Base-by-base conservation (phyloP, 2,329 filamentous ascomycete genomes). In the Mycogone perniciosa region DNA sequence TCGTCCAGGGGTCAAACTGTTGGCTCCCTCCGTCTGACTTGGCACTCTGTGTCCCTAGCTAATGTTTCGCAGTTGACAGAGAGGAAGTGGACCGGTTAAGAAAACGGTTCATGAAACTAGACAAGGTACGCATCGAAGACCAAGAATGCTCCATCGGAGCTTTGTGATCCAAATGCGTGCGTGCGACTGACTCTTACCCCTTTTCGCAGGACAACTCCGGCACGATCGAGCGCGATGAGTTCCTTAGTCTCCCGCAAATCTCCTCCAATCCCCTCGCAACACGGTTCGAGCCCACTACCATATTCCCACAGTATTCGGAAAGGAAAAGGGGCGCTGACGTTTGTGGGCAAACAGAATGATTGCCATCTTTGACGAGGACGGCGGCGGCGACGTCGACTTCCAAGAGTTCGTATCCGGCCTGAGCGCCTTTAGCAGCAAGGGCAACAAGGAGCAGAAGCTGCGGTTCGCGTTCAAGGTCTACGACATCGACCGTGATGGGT, bases 401-500 rank as follows among this genome's bases (percentile, higher is more conserved):
- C 90, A 97, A 67, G 93, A 99, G 71, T 99, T 99, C 68, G 93
- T 99, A 7, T 90, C 89, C 1, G 93, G 93, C 4, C 81, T 99
- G 44, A 92, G 86, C 59, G 93, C 93, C 38, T 99, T 99, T 78
- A 93, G 88, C 67, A 91, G 87, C 73, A 97, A 96, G 75, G 93
- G 93, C 56, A 96, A 97, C 76, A 97, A 99, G 77, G 90, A 96
- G 72, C 92, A 99, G 75, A 99, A 99, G 77, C 80, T 97, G 58
- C 85, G 84, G 49, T 99, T 99, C 66, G 93, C 93, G 41, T 99
- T 99, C 82, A 96, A 96, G 72, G 93, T 99, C 55, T 99, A 99
- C 77, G 93, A 99, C 70, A 97, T 99, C 65, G 93, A 99, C 72
- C 89, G 93, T 54, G 93, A 99, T 70, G 93, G 93, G 27, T 99